Evolutionary conservation across 192 early-diverging fungal species (phyloP).

Genomic region (Podila minutissima): DNA sequence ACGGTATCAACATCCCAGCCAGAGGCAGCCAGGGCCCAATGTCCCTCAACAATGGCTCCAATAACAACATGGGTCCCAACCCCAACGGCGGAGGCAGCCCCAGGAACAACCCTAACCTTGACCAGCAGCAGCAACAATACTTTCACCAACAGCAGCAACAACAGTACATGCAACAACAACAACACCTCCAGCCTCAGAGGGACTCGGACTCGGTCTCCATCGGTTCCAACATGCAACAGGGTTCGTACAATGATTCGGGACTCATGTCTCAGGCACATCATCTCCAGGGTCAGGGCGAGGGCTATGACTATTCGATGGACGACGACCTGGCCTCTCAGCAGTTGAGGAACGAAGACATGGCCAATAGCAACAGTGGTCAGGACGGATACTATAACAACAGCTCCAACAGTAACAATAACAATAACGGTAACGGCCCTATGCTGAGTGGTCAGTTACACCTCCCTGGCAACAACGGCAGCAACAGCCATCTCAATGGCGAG

Average conservation of each 20-base stretch:
- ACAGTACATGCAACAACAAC: constrained; percentile 8
- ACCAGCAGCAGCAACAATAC: constrained; percentile 8
- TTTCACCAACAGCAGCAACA: constrained; percentile 13
- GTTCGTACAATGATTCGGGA: constrained; percentile 2
- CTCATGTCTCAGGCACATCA: constrained; percentile 5
- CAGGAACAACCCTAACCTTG: constrained; percentile 1
- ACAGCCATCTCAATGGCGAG: constrained; percentile 2
- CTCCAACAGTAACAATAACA: constrained; percentile 5
- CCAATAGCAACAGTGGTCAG: constrained; percentile 6
- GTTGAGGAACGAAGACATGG: constrained; percentile 5
- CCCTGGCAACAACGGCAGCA: background rate
- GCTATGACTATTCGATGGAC: constrained; percentile 1
- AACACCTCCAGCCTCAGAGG: constrained; percentile 4
- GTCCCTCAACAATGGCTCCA: background rate
- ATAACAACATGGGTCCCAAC: background rate
- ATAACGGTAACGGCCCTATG: constrained; percentile 2
- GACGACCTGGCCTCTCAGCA: constrained; percentile 14
- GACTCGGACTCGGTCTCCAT: constrained; percentile 9
- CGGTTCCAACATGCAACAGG: constrained; percentile 12
- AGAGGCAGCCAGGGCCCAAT: constrained; percentile 7
- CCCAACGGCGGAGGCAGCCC: constrained; percentile 3
- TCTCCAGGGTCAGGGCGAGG: background rate
- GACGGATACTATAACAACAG: constrained; percentile 1
- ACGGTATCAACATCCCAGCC: constrained; percentile 22
- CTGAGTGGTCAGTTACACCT: constrained; percentile 2